phyloP scores from a whole-genome alignment of 2,329 filamentous ascomycete species.

The Colletotrichum horii region DNA sequence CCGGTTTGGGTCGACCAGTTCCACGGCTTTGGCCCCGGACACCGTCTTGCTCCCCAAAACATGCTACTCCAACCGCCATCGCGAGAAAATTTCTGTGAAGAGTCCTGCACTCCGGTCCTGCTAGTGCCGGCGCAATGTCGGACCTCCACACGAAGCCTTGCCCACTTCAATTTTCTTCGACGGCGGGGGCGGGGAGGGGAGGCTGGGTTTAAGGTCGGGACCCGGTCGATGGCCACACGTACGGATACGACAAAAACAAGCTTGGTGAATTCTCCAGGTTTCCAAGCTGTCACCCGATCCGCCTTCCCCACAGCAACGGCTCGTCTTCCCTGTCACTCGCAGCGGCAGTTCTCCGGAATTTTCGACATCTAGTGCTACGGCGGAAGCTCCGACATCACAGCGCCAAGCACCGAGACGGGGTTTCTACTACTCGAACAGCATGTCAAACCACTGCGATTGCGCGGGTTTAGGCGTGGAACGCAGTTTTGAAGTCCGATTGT shows the following conservation, averaged over 20 bases:
- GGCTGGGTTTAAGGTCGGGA: not conserved
- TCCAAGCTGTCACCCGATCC: slow-evolving; percentile 16
- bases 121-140: slow-evolving; percentile 17
- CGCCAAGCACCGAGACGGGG: not conserved
- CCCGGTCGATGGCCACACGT: not conserved
- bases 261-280: slow-evolving; percentile 12
- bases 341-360: not conserved
- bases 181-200: slow-evolving; percentile 5
- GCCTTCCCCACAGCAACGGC: not conserved
- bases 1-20: slow-evolving; percentile 6
- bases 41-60: not conserved
- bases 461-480: not conserved
- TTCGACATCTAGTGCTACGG: not conserved
- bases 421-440: not conserved
- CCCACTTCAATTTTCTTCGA: not conserved
- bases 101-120: not conserved
- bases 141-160: slow-evolving; percentile 10
- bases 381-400: not conserved
- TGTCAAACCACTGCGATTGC: not conserved
- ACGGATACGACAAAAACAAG: slow-evolving; percentile 7
- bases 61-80: slow-evolving; percentile 8
- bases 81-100: not conserved
- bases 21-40: not conserved
- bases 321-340: not conserved
- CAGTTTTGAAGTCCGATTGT: not conserved